Evolutionary conservation across 345 rosid species (phyloP), one percentile per base, ranked within the genome.

Genomic region (Anacardium occidentale): DNA sequence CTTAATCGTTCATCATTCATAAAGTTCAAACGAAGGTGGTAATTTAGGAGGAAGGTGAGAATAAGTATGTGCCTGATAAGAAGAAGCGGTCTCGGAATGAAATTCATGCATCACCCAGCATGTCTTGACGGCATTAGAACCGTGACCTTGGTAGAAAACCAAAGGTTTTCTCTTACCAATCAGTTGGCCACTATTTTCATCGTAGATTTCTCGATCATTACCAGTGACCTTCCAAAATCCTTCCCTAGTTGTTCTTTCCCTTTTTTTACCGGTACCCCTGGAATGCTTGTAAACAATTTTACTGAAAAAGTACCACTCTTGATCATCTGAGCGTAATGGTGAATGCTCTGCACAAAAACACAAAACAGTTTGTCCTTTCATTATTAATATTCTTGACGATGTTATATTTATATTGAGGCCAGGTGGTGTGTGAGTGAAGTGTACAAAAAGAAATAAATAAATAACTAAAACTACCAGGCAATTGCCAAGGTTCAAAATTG

Each of bases 391-490:
- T 47, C 11, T 47, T 8, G 11, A 57, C 14, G 3, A 29, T 1
- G 32, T 29, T 29, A 3, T 54, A 11, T 7, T 32, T 20, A 12
- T 7, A 4, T 7, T n/a, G n/a, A n/a, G n/a, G n/a, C n/a, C n/a
- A n/a, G n/a, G n/a, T n/a, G n/a, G n/a, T n/a, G n/a, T n/a, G n/a
- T n/a, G n/a, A n/a, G n/a, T n/a, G n/a, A n/a, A n/a, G n/a, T n/a
- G n/a, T n/a, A n/a, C n/a, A n/a, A n/a, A n/a, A n/a, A n/a, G n/a
- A n/a, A n/a, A n/a, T n/a, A n/a, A n/a, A n/a, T n/a, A n/a, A n/a
- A n/a, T n/a, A n/a, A n/a, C n/a, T n/a, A n/a, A n/a, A n/a, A n/a
- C 66, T 73, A 84, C 87, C 61, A 61, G 85, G 88, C 57, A 86
- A 57, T 0, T 42, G 62, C 18, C 26, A 15, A 0, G 88, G 88